phyloP scores from a whole-genome alignment of 2,329 filamentous ascomycete species.

The Trichoderma lentiforme region DNA sequence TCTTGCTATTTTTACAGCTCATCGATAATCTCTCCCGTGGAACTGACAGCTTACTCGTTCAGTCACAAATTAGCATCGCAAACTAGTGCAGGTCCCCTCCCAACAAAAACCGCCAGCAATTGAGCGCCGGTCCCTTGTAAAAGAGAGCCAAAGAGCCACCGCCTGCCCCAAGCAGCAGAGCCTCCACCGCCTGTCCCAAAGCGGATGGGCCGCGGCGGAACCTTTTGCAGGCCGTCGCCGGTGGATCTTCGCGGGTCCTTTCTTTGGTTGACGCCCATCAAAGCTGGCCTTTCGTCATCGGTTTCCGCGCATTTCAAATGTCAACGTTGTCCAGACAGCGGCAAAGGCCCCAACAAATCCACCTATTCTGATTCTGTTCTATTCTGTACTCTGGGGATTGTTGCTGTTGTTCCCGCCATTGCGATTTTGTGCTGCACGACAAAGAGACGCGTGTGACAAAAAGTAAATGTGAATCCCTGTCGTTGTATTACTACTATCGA shows the following conservation, averaged over 20 bases:
- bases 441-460: background rate
- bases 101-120: background rate
- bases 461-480: background rate
- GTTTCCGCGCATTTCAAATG: background rate
- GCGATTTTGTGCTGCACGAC: background rate
- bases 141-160: background rate
- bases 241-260: background rate
- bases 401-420: background rate
- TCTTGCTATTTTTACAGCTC: background rate
- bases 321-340: background rate
- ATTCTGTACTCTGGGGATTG: background rate
- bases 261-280: background rate
- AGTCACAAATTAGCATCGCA: background rate
- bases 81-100: background rate
- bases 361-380: background rate
- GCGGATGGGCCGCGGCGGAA: background rate
- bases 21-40: background rate
- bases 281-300: conserved; percentile 18
- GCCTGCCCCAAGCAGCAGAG: background rate
- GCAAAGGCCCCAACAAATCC: background rate
- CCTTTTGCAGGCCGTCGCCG: background rate
- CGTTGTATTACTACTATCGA: background rate
- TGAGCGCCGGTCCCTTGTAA: background rate
- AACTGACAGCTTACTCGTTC: background rate
- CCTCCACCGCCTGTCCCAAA: background rate